Evolutionary conservation across 768 basidiomycete genomes (phyloP), one percentile per base, ranked within the genome.

Genomic region (Strobilomyces dryophilus): DNA sequence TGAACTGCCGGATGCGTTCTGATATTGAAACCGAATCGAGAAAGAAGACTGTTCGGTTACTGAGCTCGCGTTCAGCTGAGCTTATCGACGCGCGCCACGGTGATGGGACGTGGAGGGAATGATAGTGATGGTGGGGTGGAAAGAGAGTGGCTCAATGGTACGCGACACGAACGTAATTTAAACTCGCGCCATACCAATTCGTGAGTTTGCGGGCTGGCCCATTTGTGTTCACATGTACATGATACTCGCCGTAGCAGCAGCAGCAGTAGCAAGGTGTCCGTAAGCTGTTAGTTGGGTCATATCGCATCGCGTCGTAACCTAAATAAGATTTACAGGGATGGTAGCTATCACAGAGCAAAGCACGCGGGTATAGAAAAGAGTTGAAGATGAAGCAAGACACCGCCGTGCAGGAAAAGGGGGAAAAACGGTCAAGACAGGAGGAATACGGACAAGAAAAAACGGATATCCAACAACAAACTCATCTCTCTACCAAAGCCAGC

Each of bases 401-500:
- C n/a, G 58, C 43, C 54, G 52, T 56, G 60, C 61, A 56, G 59
- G 65, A 64, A 60, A 59, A 64, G 61, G n/a, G 40, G 55, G 53
- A 59, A 54, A 49, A 14, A 14, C 49, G 59, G 21, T 61, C 59
- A 54, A 63, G 35, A 45, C 40, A 17, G 32, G 41, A 45, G 21
- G 36, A 24, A 10, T 3, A 61, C 61, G 57, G 51, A 58, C 63
- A 61, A 70, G 62, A 72, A 66, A 66, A 69, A 59, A 63, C 65
- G 66, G 70, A 67, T 61, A 71, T 65, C 68, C 65, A 60, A 59
- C 61, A 67, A 61, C 58, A 47, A 52, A 59, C 51, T 31, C 52
- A 42, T 47, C 47, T 58, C 63, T 63, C 66, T 65, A 72, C 83
- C 84, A 85, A 51, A 85, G 81, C 83, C 83, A 85, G 34, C 80